Base-by-base conservation (phyloP, 805 yeast species). In the Metschnikowia noctiluminum region DNA sequence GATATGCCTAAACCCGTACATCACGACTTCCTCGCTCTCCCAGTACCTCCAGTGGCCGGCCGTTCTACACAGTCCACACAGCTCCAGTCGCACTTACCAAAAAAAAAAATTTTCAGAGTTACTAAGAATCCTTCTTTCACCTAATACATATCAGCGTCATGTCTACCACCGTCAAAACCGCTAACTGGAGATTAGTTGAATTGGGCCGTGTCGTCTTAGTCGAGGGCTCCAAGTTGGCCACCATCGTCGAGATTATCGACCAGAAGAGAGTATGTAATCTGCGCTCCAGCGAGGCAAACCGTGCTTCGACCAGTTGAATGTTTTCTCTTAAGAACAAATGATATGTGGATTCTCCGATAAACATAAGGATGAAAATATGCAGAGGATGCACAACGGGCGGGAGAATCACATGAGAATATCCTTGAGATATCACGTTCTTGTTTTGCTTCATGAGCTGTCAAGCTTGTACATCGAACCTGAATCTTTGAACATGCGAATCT, bases 101-200 rank as follows among this genome's bases (percentile, higher is more conserved):
- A 54, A 46, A 53, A 53, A 46, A 54, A 56, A 56, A 46, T 54
- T 56, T 56, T 52, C 51, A 50, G 31, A 39, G 21, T 21, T 42
- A 40, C 31, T 40, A 43, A 42, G 40, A 37, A 46, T 38, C 40
- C 38, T 44, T 52, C 48, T 50, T 48, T 46, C 46, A 51, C 48
- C 38, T 40, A 40, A 49, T 51, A 51, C 49, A 43, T 40, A 44
- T 21, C 21, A 21, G 21, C 48, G 48, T 46, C 48, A 56, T 56
- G 59, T 56, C 59, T 54, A 51, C 89, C 73, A 77, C 87, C 74
- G 94, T 94, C 77, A 87, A 89, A 82, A 88, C 96, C 75, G 81
- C 96, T 76, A 88, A 88, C 92, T 94, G 98, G 98, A 89, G 97
- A 88, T 84, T 83, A 73, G 99, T 94, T 76, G 97, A 92, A 84